Conservation (phyloP, 2,329 filamentous ascomycete genomes). For the Orbilia quercus region DNA sequence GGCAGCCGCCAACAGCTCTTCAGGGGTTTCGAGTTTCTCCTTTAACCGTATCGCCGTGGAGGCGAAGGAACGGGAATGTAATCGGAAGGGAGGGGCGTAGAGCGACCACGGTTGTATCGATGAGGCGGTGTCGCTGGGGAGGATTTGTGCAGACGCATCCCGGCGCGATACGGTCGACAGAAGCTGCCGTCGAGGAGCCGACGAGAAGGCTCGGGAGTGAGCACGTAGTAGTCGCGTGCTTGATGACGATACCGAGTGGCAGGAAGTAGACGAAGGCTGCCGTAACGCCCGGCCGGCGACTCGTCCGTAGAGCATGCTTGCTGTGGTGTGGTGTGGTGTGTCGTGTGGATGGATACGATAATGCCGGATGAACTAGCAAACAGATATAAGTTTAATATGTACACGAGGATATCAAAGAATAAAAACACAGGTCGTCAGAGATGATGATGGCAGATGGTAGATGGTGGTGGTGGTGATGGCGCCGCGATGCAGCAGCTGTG, state of each 20-base stretch:
- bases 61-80: slow-evolving; percentile 63
- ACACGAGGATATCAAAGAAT: slow-evolving; percentile 15
- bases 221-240: slow-evolving; percentile 36
- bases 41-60: slow-evolving; percentile 60
- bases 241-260: slow-evolving; percentile 9
- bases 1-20: slow-evolving; percentile 62
- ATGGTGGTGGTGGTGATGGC: slow-evolving; percentile 11
- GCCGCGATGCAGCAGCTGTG: slow-evolving; percentile 23
- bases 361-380: neutral
- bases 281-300: slow-evolving; percentile 43
- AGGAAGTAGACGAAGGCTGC: slow-evolving; percentile 17
- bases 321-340: too few species aligned
- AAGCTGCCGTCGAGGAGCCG: slow-evolving; percentile 26
- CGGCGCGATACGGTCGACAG: slow-evolving; percentile 22
- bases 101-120: slow-evolving; percentile 49
- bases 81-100: slow-evolving; percentile 59
- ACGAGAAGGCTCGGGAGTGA: slow-evolving; percentile 18
- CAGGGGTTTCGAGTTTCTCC: slow-evolving; percentile 63
- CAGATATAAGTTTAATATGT: slow-evolving; percentile 6
- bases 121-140: slow-evolving; percentile 12
- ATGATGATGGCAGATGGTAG: too few species aligned
- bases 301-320: slow-evolving; percentile 50
- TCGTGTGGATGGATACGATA: slow-evolving; percentile 5
- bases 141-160: slow-evolving; percentile 11
- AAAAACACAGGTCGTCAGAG: neutral